These are phyloP conservation scores for Colletotrichum orchidophilum DNA, from an alignment of 2,329 filamentous ascomycete species.

Conservation along the genomic window DNA sequence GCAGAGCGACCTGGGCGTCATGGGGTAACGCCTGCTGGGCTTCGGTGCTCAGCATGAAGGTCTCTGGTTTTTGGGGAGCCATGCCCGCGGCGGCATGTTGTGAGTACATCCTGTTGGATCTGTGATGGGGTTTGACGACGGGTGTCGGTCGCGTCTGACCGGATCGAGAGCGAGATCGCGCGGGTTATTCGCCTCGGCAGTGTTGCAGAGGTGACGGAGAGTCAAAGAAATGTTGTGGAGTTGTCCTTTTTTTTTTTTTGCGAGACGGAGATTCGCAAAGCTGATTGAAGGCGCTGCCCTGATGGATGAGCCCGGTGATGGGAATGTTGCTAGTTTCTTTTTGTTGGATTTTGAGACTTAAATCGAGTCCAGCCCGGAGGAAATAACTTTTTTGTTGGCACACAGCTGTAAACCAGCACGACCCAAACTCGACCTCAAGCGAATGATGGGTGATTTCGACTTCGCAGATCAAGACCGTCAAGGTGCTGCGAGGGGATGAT, in stretches of 20 bases:
- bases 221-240: conserved; percentile 16
- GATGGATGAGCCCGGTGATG: conserved; percentile 13
- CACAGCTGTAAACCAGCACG: conserved; percentile 37
- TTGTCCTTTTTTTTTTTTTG: not conserved
- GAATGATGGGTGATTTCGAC: conserved; percentile 47
- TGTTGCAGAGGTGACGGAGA: not conserved
- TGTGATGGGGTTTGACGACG: conserved; percentile 28
- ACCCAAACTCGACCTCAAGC: conserved; percentile 57
- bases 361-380: conserved; percentile 58
- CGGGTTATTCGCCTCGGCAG: conserved; percentile 10
- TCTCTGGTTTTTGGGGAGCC: conserved; percentile 97
- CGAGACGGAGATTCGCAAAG: conserved; percentile 8
- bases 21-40: conserved; percentile 96
- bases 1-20: conserved; percentile 95
- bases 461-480: conserved; percentile 50
- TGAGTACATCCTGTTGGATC: conserved; percentile 72
- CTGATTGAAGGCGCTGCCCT: conserved; percentile 36
- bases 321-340: conserved; percentile 1
- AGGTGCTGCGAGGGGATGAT: conserved; percentile 47
- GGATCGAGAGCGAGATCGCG: conserved; percentile 21
- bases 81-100: conserved; percentile 84
- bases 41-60: conserved; percentile 97
- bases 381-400: conserved; percentile 32
- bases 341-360: conserved; percentile 28
- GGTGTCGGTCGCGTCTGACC: conserved; percentile 35